These are phyloP conservation scores for Plasmodium ovale DNA, from an alignment of 169 alveolate species.

Conservation along the genomic window DNA sequence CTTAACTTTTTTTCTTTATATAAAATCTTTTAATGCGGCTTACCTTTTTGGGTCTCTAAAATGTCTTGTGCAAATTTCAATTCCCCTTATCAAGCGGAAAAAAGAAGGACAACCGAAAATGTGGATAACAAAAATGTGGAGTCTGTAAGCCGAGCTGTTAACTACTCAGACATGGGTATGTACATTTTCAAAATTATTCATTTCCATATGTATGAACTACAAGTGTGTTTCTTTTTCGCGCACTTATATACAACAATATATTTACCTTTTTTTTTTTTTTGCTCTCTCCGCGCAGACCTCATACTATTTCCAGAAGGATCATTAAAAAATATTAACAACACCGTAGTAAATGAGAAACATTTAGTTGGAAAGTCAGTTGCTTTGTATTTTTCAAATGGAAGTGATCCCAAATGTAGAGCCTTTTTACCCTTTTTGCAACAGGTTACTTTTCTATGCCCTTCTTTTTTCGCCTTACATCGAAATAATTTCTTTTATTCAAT, in stretches of 20 bases:
- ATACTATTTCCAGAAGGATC: slow-evolving; percentile 83
- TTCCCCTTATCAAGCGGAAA: slow-evolving; percentile 81
- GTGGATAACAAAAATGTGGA: slow-evolving; percentile 37
- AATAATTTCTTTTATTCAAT: neutral
- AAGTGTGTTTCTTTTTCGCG: neutral
- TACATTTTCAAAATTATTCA: neutral
- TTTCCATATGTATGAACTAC: neutral
- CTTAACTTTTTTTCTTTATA: slow-evolving; percentile 9
- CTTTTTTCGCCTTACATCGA: too few relatives aligned
- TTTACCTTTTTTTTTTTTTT: neutral
- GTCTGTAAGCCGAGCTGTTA: slow-evolving; percentile 60
- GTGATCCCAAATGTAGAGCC: slow-evolving; percentile 82
- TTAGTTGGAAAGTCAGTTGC: slow-evolving; percentile 84
- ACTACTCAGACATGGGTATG: slow-evolving; percentile 81
- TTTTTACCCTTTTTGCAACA: slow-evolving; percentile 81
- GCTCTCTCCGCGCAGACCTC: slow-evolving; percentile 61
- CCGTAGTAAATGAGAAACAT: slow-evolving; percentile 77
- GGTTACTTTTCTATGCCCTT: slow-evolving; percentile 15
- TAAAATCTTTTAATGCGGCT: slow-evolving; percentile 3
- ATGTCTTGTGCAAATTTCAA: slow-evolving; percentile 75
- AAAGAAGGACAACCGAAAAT: slow-evolving; percentile 75
- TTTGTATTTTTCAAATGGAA: slow-evolving; percentile 80
- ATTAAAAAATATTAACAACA: slow-evolving; percentile 78
- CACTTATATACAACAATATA: neutral
- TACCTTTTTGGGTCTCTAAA: neutral